Evolutionary conservation across 2,329 filamentous ascomycete genomes (phyloP), one percentile per base, ranked within the genome.

Genomic region (Ophiocordyceps camponoti-leonardi): DNA sequence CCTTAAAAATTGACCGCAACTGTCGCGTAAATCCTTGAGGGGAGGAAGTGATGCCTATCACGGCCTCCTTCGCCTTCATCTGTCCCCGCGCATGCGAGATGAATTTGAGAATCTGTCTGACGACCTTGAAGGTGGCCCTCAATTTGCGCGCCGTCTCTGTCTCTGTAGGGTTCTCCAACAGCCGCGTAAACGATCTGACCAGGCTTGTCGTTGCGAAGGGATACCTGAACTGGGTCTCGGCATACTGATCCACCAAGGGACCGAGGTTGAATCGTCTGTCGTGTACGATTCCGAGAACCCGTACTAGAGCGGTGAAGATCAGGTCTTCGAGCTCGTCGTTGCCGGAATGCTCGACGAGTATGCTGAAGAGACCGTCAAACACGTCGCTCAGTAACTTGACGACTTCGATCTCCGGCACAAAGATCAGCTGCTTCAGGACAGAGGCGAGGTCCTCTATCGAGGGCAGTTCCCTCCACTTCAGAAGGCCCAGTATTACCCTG

Each of bases 331-430:
- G 88, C 57, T 94, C 86, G 51, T 93, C 86, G 51, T 86, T 86
- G 11, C 86, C 86, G n/a, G 86, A 79, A 56, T 94, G 81, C 53
- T 95, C 87, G 28, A 93, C 85, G 26, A 96, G 68, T 26, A 95
- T 87, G 6, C 86, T 83, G 58, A 98, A 98, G 1, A 98, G 74
- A 0, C 86, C 79, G 60, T 94, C 86, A 45, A 98, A 81, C 1
- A 96, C 87, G 54, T 94, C 83, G 50, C 77, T 83, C 8, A 96
- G 68, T 40, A 96, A 73, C 66, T 96, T 98, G 50, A 98, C 92
- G 31, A 98, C 85, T 63, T 98, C 93, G 46, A 96, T 94, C 59
- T 98, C 92, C 0, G 92, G 85, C 1, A 98, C 88, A 52, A 96
- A 96, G 19, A 88, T 80, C 43, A 96, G 76, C 52, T 88, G 81